Percentiles rank a stretch among this genome's conserved stretches.
Conservation (phyloP, 2,329 filamentous ascomycete genomes). For the Botrytis elliptica region DNA sequence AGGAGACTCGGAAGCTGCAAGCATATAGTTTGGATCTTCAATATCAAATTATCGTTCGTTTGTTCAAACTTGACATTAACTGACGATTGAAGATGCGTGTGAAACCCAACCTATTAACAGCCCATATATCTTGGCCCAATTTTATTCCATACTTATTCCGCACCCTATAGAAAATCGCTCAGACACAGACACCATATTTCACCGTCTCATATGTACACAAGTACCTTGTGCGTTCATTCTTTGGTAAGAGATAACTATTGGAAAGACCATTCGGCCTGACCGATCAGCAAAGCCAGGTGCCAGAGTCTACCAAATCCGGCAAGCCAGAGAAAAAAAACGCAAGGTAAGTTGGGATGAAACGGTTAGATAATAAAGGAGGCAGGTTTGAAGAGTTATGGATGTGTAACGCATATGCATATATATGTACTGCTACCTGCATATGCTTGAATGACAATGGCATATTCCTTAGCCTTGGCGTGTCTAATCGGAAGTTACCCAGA, state of each 20-base stretch:
- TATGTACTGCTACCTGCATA: conserved; percentile 10
- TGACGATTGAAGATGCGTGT: neutral
- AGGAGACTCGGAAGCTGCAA: neutral
- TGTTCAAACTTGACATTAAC: neutral
- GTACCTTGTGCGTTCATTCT: neutral
- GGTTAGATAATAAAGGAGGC: neutral
- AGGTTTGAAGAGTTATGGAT: neutral
- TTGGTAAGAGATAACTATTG: conserved; percentile 12
- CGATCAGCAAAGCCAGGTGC: conserved; percentile 1
- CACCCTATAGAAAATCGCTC: neutral
- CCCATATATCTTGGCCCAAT: neutral
- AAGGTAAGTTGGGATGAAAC: neutral
- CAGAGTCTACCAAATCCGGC: neutral
- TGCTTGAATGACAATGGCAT: conserved; percentile 10
- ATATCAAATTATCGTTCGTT: conserved; percentile 9
- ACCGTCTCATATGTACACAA: neutral
- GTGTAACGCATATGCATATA: conserved; percentile 7
- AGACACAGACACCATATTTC: neutral
- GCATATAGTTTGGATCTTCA: neutral
- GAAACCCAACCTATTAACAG: neutral
- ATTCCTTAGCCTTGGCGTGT: neutral
- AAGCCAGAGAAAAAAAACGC: neutral
- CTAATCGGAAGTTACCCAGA: conserved; percentile 9
- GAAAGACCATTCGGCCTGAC: neutral
- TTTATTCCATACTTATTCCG: no score